Conservation (phyloP, 2,329 filamentous ascomycete species). For the Aspergillus quadricinctus region DNA sequence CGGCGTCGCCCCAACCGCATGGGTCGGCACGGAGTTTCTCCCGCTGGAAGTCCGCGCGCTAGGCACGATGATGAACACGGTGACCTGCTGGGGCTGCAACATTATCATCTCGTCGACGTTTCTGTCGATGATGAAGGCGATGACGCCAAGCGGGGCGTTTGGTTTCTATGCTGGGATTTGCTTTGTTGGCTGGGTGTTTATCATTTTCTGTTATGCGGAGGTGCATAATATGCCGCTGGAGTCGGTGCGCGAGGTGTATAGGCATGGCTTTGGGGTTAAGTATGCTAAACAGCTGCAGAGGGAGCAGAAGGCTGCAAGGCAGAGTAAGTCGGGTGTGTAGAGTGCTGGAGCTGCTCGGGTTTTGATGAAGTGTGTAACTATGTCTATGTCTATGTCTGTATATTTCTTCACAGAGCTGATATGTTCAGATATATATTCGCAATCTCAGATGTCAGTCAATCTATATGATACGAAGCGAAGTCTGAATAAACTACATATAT, state of each 20-base stretch:
- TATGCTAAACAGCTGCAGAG: constrained; percentile 26
- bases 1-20: no score
- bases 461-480: neutral
- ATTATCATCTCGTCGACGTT: constrained; percentile 49
- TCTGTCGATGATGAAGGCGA: constrained; percentile 45
- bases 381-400: no score
- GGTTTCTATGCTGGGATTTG: no score
- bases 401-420: no score
- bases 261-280: constrained; percentile 45
- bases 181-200: constrained; percentile 29
- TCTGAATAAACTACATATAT: neutral
- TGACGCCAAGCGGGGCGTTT: constrained; percentile 41
- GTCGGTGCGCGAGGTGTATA: constrained; percentile 50
- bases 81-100: constrained; percentile 38
- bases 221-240: constrained; percentile 54
- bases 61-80: constrained; percentile 43
- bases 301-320: no score
- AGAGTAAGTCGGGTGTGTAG: no score
- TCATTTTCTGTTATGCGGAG: constrained; percentile 51
- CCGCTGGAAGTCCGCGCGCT: constrained; percentile 47
- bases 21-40: constrained; percentile 27
- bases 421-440: neutral
- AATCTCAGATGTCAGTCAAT: neutral
- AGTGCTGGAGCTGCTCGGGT: no score
- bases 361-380: no score